Conservation (phyloP, 306 rosid species). For the Gillenia trifoliata region DNA sequence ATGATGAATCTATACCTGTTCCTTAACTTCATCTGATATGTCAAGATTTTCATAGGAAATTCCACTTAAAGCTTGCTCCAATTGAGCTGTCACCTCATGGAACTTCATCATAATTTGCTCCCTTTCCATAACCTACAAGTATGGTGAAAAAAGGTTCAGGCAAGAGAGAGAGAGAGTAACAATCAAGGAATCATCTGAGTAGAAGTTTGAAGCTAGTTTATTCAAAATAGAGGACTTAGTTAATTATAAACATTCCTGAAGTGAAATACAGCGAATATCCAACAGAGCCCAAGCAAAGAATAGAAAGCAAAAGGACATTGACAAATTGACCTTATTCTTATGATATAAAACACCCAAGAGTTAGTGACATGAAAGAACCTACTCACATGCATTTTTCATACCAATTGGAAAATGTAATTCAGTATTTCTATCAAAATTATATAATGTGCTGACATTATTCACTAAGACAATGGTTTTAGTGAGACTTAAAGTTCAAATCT, state of each 20-base stretch:
- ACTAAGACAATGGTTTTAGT: neutral
- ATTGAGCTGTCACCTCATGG: conserved; percentile 56
- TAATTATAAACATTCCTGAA: neutral
- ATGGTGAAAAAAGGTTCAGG: neutral
- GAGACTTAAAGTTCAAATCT: neutral
- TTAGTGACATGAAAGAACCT: neutral
- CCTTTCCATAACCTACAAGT: conserved; percentile 77
- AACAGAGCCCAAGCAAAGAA: neutral
- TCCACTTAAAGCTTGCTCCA: conserved; percentile 69
- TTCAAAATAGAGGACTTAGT: neutral
- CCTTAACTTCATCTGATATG: conserved; percentile 96
- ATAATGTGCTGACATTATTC: neutral
- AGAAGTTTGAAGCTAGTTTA: neutral
- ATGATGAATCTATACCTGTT: conserved; percentile 60
- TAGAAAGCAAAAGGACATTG: neutral
- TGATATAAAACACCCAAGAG: neutral
- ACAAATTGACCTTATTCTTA: neutral
- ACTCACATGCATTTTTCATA: neutral
- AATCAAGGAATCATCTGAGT: neutral
- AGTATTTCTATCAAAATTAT: neutral
- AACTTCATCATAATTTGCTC: conserved; percentile 66
- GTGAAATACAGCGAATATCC: neutral
- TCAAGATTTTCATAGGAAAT: conserved; percentile 75
- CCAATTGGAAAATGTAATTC: neutral
- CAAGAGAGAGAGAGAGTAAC: neutral